phyloP scores from a whole-genome alignment of 2,329 filamentous ascomycete species.

The Monosporascus ibericus region DNA sequence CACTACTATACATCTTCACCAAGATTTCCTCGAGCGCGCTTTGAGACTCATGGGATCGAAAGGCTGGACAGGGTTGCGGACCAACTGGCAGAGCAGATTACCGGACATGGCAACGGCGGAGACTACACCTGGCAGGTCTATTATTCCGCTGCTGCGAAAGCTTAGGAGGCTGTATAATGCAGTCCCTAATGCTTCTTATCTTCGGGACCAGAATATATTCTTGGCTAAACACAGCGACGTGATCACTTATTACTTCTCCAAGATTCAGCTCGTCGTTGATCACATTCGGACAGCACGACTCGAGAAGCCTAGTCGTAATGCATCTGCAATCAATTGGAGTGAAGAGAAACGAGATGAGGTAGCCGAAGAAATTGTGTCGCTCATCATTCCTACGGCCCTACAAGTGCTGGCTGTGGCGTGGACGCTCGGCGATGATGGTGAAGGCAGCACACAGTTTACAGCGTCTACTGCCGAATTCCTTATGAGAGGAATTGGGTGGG shows the following conservation, averaged over 20 bases:
- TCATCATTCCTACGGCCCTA: conserved; percentile 20
- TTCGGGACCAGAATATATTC: conserved; percentile 21
- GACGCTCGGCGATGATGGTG: conserved; percentile 16
- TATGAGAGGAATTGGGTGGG: conserved; percentile 16
- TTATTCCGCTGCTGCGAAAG: conserved; percentile 15
- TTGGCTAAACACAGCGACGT: conserved; percentile 15
- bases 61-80: not conserved
- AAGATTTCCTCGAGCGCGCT: conserved; percentile 7
- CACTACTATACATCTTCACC: conserved; percentile 12
- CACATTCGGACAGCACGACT: conserved; percentile 15
- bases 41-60: conserved; percentile 14
- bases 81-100: conserved; percentile 12
- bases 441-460: conserved; percentile 16
- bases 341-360: conserved; percentile 11
- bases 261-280: conserved; percentile 12
- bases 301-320: not conserved
- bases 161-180: conserved; percentile 17
- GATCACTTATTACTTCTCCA: conserved; percentile 18
- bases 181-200: conserved; percentile 11
- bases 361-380: conserved; percentile 14
- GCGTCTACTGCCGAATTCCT: conserved; percentile 16
- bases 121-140: conserved; percentile 11
- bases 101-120: conserved; percentile 8
- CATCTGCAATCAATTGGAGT: conserved; percentile 4
- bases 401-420: conserved; percentile 19